phyloP scores from a whole-genome alignment of 306 rosid species.

The Casuarina equisetifolia region DNA sequence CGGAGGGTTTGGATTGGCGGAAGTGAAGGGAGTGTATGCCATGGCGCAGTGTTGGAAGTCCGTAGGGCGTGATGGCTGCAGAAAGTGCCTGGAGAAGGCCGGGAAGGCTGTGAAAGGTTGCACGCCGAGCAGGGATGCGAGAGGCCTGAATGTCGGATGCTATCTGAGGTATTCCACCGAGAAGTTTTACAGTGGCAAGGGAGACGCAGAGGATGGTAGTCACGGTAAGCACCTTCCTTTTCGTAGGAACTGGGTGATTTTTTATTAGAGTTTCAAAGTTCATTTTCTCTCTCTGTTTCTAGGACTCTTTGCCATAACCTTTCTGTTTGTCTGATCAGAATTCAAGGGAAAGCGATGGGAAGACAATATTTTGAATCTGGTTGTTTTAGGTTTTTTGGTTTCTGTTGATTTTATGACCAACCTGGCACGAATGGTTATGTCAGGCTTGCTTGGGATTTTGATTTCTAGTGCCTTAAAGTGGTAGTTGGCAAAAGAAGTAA shows the following conservation, averaged over 20 bases:
- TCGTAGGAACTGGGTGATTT: background rate
- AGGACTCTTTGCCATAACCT: background rate
- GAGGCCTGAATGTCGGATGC: conserved; percentile 78
- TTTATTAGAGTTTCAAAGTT: too few relatives aligned
- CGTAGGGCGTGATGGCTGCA: conserved; percentile 44
- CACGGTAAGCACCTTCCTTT: conserved; percentile 26
- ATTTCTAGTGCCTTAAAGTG: background rate
- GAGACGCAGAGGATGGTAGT: conserved; percentile 8
- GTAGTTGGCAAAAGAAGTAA: background rate
- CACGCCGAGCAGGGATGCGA: conserved; percentile 59
- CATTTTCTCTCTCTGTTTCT: background rate
- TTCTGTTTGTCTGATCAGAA: background rate
- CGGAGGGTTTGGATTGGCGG: conserved; percentile 51
- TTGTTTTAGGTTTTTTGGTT: background rate
- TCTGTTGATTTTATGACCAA: background rate
- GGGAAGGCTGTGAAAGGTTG: conserved; percentile 40
- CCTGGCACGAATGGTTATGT: background rate
- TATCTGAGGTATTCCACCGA: conserved; percentile 71
- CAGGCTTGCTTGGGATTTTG: background rate
- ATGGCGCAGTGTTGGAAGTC: conserved; percentile 88
- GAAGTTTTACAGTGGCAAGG: conserved; percentile 46
- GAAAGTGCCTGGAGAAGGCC: conserved; percentile 63
- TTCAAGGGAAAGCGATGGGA: background rate
- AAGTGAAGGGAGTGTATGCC: conserved; percentile 52
- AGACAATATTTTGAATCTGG: conserved; percentile 2